A percentile compares a stretch with the other conserved stretches of the same genome.
phyloP scores from a whole-genome alignment of 1,139 yeast species.

The Saccharomyces hybrid region DNA sequence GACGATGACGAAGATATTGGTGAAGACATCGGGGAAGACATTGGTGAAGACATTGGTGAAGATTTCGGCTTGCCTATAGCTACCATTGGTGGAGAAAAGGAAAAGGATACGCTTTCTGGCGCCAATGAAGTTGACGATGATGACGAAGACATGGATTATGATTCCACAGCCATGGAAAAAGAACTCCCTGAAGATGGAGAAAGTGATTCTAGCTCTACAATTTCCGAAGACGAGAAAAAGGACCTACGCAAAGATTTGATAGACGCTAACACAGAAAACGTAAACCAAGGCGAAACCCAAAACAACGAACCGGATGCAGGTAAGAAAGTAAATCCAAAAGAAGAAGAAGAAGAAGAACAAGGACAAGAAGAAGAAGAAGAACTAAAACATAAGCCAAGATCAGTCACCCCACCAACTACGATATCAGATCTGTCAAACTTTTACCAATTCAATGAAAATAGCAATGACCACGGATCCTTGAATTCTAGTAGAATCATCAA shows the following conservation, averaged over 20 bases:
- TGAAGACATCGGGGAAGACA: slow-evolving; percentile 6
- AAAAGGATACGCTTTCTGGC: too few species aligned
- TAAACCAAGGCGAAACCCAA: slow-evolving; percentile 2
- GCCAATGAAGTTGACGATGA: background rate
- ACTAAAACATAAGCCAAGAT: slow-evolving; percentile 30
- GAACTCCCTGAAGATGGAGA: slow-evolving; percentile 11
- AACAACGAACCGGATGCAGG: slow-evolving; percentile 1
- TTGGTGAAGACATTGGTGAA: slow-evolving; percentile 8
- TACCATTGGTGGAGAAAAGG: slow-evolving; percentile 1
- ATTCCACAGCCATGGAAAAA: slow-evolving; percentile 9
- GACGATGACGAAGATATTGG: slow-evolving; percentile 16
- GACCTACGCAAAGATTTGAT: slow-evolving; percentile 8
- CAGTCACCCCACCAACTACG: slow-evolving; percentile 39
- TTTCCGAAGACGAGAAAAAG: slow-evolving; percentile 5
- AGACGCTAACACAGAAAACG: slow-evolving; percentile 4
- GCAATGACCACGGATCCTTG: slow-evolving; percentile 54
- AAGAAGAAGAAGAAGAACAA: slow-evolving; percentile 17
- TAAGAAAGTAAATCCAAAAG: slow-evolving; percentile 4
- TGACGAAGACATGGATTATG: slow-evolving; percentile 7
- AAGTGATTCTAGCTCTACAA: slow-evolving; percentile 1
- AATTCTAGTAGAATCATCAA: slow-evolving; percentile 47
- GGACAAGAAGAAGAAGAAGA: slow-evolving; percentile 18
- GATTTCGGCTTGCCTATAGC: slow-evolving; percentile 4
- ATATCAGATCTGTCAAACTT: slow-evolving; percentile 42
- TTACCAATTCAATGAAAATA: slow-evolving; percentile 45